Evolutionary conservation across 2,329 filamentous ascomycete genomes (phyloP), one percentile per base, ranked within the genome.

Genomic region (Nemania abortiva): DNA sequence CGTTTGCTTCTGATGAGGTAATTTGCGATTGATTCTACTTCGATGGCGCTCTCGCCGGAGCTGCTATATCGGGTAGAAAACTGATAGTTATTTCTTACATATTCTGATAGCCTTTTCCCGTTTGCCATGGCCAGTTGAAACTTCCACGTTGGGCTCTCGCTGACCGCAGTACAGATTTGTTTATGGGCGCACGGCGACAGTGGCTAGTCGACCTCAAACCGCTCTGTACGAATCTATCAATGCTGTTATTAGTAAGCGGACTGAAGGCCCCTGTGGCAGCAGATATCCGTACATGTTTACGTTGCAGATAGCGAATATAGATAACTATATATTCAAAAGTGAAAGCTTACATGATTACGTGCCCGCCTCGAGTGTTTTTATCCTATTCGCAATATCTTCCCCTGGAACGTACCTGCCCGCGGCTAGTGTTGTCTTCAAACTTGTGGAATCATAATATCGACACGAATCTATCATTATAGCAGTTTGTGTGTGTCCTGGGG

Each of bases 81-180:
- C 85, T 97, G 94, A 97, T 92, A 97, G 93, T 94, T 84, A 90
- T 89, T 90, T 95, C 94, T 97, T 97, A 97, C 94, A 97, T 97
- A 97, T 97, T 93, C 94, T 97, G 94, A 97, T 81, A 76, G 79
- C 77, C 64, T 66, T 62, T 55, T 56, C 42, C 42, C 20, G 11
- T 59, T 9, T 47, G 15, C 37, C 37, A 31, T 50, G 9, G 61
- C 34, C 56, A 47, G 20, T 59, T 15, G 29, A 52, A 6, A 62
- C 42, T n/a, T 9, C 3, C 20, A 27, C 49, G 27, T 53, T 37
- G 45, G 39, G n/a, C 34, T 53, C 37, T 15, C 15, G 59, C 71
- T 75, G 64, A 71, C 68, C 27, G 45, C 27, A 31, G 39, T 42
- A 3, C 18, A 69, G 65, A 34, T 70, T 11, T 20, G 22, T 24